phyloP scores from a whole-genome alignment of 768 basidiomycete genomes.

The Mycena pura region DNA sequence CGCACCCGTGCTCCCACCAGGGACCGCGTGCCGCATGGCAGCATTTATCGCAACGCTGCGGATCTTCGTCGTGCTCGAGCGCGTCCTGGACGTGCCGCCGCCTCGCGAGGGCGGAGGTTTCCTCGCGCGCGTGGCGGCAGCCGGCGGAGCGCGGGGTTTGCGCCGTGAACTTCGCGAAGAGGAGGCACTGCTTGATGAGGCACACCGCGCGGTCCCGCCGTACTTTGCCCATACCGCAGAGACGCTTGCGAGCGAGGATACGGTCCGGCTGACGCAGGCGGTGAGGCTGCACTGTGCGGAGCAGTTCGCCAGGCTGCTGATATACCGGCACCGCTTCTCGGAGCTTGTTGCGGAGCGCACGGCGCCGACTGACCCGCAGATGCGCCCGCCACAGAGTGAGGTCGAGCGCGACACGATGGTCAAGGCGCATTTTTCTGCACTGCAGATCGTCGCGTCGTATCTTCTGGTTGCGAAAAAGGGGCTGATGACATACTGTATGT shows the following conservation, averaged over 20 bases:
- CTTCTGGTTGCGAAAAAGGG: slow-evolving; percentile 86
- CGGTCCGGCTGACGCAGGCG: slow-evolving; percentile 88
- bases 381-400: slow-evolving; percentile 61
- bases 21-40: slow-evolving; percentile 76
- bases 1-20: slow-evolving; percentile 61
- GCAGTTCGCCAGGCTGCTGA: slow-evolving; percentile 86
- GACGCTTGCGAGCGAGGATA: slow-evolving; percentile 83
- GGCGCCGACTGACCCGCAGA: slow-evolving; percentile 46
- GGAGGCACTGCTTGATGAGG: slow-evolving; percentile 81
- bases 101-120: slow-evolving; percentile 74
- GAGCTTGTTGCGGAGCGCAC: slow-evolving; percentile 77
- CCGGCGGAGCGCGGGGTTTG: slow-evolving; percentile 66
- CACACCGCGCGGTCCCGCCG: slow-evolving; percentile 70
- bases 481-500: slow-evolving; percentile 93
- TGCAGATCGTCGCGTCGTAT: slow-evolving; percentile 84
- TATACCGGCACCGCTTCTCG: slow-evolving; percentile 87
- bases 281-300: slow-evolving; percentile 87
- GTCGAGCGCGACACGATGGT: slow-evolving; percentile 81
- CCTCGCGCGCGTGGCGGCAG: slow-evolving; percentile 70
- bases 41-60: slow-evolving; percentile 82
- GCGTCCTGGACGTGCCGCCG: slow-evolving; percentile 84
- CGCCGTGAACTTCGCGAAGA: slow-evolving; percentile 81
- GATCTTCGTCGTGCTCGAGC: slow-evolving; percentile 88
- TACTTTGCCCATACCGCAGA: slow-evolving; percentile 85
- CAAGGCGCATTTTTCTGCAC: slow-evolving; percentile 75